Base-by-base conservation (phyloP, 129 eudicot genomes). In the Chrysanthemum seticuspe region DNA sequence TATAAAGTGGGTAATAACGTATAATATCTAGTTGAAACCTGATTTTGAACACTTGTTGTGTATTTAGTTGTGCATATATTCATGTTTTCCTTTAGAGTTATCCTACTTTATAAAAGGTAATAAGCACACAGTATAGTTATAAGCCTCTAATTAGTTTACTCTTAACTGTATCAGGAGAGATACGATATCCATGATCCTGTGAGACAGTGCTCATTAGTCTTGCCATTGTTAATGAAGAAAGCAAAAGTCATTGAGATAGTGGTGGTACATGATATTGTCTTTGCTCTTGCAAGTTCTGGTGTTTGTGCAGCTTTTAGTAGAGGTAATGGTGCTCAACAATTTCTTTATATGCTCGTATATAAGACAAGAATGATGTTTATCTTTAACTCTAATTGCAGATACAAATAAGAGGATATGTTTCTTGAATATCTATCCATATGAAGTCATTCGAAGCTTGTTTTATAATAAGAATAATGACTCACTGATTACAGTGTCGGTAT, bases 371-470 rank as follows among this genome's bases (percentile, higher is more conserved):
- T 9, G 19, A 49, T 4, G 48, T 12, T 59, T 61, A 55, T 53
- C 62, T 62, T 44, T 0, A 19, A 25, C 25, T 49, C 12, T 72
- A 36, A 64, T 60, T 79, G 90, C 96, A 90, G 93, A 90, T 82
- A 78, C 85, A 52, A 90, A 90, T 66, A 70, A 83, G 81, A 82
- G 88, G 80, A 87, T 90, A 83, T 90, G 96, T 82, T 87, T 87
- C 36, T 40, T 90, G 75, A 90, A 90, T 74, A 82, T 85, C 70
- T 77, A 87, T 74, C 88, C 85, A 23, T 90, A 90, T 68, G 96
- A 90, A 87, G 96, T 90, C n/a, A 87, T 90, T 61, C 80, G 96
- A 49, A 90, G 93, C 86, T 85, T 89, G 81, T 89, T 89, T 80
- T 89, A 89, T 74, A 90, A 90, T 72, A 89, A 89, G 76, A 89